Conservation (phyloP, 2,329 filamentous ascomycete genomes). For the Rutstroemia sp. region DNA sequence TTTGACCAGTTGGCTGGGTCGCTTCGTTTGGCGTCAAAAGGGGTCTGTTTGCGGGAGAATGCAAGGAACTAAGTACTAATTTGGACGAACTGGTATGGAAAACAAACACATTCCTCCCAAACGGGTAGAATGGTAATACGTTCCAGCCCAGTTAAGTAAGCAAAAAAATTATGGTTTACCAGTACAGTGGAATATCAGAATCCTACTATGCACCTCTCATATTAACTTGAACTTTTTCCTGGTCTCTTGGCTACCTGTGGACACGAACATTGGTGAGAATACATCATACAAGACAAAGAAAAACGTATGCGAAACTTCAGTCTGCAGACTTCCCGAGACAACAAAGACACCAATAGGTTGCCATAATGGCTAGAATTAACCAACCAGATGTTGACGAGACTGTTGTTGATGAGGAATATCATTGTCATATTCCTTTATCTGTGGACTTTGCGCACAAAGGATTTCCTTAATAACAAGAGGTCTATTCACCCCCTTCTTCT, state of each 20-base stretch:
- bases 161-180: neutral
- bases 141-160: slow-evolving; percentile 9
- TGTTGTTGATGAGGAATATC: slow-evolving; percentile 22
- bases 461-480: slow-evolving; percentile 25
- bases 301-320: slow-evolving; percentile 20
- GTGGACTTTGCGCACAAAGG: slow-evolving; percentile 28
- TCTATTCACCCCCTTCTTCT: slow-evolving; percentile 22
- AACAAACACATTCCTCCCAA: neutral
- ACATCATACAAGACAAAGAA: slow-evolving; percentile 25
- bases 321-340: slow-evolving; percentile 29
- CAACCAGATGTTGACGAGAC: slow-evolving; percentile 18
- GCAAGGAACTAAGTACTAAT: slow-evolving; percentile 6
- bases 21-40: slow-evolving; percentile 11
- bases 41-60: slow-evolving; percentile 12
- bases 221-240: neutral
- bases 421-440: slow-evolving; percentile 28
- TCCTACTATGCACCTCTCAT: too few relatives aligned
- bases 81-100: neutral
- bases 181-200: too few relatives aligned
- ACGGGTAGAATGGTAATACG: neutral
- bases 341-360: slow-evolving; percentile 26
- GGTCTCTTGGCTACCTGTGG: slow-evolving; percentile 2
- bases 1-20: slow-evolving; percentile 7
- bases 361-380: slow-evolving; percentile 27
- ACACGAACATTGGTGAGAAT: slow-evolving; percentile 10